Percentiles rank a stretch among this genome's conserved stretches.
Evolutionary conservation across 1,284 basidiomycete species (phyloP).

Genomic region (Exsudoporus floridanus): DNA sequence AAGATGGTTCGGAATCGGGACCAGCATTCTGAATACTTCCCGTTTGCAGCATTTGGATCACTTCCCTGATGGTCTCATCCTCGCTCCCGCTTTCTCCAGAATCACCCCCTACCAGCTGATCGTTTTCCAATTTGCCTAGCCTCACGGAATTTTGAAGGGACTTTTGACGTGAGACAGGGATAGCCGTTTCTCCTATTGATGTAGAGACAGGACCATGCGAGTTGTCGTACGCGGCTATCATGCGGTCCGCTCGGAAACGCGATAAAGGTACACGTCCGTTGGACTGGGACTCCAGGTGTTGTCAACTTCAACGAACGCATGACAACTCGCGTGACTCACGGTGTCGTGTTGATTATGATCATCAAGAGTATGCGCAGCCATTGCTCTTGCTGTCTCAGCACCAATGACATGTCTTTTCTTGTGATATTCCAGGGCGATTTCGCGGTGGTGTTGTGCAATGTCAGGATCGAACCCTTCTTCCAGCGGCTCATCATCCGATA

Average conservation of each 20-base stretch:
- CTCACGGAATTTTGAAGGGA: constrained; percentile 57
- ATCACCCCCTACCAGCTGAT: constrained; percentile 53
- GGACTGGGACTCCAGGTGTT: constrained; percentile 13
- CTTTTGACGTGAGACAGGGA: constrained; percentile 52
- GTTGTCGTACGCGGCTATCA: constrained; percentile 46
- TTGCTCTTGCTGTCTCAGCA: constrained; percentile 48
- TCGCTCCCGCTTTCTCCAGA: constrained; percentile 60
- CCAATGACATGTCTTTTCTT: constrained; percentile 57
- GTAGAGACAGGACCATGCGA: constrained; percentile 36
- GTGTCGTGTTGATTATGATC: constrained; percentile 44
- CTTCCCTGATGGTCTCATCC: constrained; percentile 49
- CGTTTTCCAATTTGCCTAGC: constrained; percentile 59
- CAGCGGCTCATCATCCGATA: constrained; percentile 32
- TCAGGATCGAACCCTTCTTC: constrained; percentile 58
- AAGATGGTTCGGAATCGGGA: constrained; percentile 34
- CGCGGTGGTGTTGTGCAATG: constrained; percentile 63
- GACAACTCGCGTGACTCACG: constrained; percentile 37
- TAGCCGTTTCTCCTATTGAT: constrained; percentile 47
- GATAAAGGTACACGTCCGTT: constrained; percentile 51
- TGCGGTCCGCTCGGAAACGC: constrained; percentile 59
- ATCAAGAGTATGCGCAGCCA: constrained; percentile 48
- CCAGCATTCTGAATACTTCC: constrained; percentile 62
- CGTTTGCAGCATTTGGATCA: constrained; percentile 55
- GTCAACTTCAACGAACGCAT: neutral
- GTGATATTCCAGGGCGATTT: constrained; percentile 71